A percentile compares a stretch with the other conserved stretches of the same genome.
Conservation (phyloP, 768 basidiomycete genomes). For the Mycena rebaudengoi region DNA sequence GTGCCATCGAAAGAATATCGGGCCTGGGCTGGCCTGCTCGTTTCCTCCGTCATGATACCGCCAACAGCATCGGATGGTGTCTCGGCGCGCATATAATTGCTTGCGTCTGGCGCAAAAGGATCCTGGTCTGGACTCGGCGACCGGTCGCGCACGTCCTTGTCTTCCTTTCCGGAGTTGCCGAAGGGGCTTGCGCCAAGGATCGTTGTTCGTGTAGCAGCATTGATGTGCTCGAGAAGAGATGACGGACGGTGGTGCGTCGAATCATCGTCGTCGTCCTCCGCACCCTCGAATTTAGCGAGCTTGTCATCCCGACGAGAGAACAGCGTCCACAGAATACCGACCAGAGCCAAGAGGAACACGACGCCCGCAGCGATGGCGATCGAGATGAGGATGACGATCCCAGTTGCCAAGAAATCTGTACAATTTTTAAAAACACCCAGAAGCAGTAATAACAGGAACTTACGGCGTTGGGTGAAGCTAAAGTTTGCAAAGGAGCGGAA, state of each 20-base stretch:
- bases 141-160: conserved; percentile 55
- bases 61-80: conserved; percentile 82
- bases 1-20: conserved; percentile 84
- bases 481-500: conserved; percentile 86
- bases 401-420: conserved; percentile 86
- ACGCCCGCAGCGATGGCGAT: conserved; percentile 97
- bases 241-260: conserved; percentile 84
- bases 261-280: conserved; percentile 78
- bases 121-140: conserved; percentile 50
- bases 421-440: conserved; percentile 16
- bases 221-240: conserved; percentile 89
- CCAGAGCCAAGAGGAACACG: conserved; percentile 84
- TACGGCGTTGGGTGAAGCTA: conserved; percentile 76
- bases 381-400: conserved; percentile 95
- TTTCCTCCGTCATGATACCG: conserved; percentile 69
- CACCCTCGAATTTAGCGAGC: conserved; percentile 65
- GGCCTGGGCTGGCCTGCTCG: conserved; percentile 79
- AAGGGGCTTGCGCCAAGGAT: conserved; percentile 68
- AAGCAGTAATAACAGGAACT: conserved; percentile 39
- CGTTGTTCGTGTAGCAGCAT: conserved; percentile 86
- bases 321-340: conserved; percentile 91
- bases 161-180: conserved; percentile 58
- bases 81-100: conserved; percentile 81
- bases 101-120: conserved; percentile 77
- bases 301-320: conserved; percentile 84